Percentiles rank a stretch among this genome's conserved stretches.
Evolutionary conservation across 169 alveolate genomes (phyloP).

Genomic region (Plasmodium cynomolgi): DNA sequence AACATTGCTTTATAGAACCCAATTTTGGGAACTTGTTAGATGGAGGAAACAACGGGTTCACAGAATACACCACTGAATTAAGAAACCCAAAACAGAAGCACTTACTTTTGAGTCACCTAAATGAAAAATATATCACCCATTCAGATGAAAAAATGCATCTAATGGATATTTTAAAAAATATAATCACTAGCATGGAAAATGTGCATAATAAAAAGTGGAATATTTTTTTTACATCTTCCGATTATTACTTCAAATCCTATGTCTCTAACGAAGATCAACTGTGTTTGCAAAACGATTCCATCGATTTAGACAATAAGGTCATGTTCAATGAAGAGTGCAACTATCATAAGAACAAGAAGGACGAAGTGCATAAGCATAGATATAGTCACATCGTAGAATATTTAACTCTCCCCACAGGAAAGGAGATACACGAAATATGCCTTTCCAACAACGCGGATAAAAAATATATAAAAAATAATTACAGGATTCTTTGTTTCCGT

Average conservation of each 20-base stretch:
- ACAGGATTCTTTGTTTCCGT: slow-evolving; percentile 34
- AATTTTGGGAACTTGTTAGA: neutral
- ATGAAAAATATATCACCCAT: slow-evolving; percentile 27
- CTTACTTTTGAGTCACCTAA: slow-evolving; percentile 2
- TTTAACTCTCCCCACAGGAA: slow-evolving; percentile 29
- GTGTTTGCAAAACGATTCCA: neutral
- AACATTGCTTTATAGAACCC: neutral
- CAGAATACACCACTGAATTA: neutral
- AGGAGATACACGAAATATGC: slow-evolving; percentile 41
- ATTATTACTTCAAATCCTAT: slow-evolving; percentile 33
- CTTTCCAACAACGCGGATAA: slow-evolving; percentile 31
- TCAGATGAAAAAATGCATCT: slow-evolving; percentile 9
- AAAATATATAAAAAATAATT: slow-evolving; percentile 10
- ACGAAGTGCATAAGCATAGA: neutral
- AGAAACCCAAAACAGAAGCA: slow-evolving; percentile 3
- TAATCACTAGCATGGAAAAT: slow-evolving; percentile 5
- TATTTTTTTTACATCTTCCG: slow-evolving; percentile 6
- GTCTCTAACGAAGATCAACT: slow-evolving; percentile 18
- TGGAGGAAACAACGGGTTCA: neutral
- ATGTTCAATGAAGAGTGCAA: slow-evolving; percentile 8
- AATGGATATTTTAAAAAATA: slow-evolving; percentile 15
- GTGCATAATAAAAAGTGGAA: slow-evolving; percentile 49
- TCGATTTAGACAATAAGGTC: neutral
- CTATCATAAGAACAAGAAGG: neutral
- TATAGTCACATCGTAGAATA: slow-evolving; percentile 34